Evolutionary conservation across 73 alveolate genomes (phyloP).

Genomic region (Symbiodinium natans): DNA sequence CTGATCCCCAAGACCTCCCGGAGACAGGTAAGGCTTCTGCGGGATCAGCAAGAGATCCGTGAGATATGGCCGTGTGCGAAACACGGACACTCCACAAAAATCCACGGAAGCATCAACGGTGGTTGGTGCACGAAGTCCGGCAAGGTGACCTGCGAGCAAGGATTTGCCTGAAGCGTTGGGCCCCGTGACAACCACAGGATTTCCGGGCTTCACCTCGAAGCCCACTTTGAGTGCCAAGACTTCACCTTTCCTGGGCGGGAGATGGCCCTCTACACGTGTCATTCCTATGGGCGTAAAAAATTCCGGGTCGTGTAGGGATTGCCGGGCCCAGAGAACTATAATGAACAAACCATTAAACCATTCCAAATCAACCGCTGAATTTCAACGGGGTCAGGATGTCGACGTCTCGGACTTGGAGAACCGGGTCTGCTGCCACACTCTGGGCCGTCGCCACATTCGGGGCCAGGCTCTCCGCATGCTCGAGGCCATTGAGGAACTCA

Average conservation of each 20-base stretch:
- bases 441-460: not conserved
- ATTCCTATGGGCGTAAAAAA: too few species aligned
- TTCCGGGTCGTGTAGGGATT: too few species aligned
- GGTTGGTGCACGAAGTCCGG: not conserved
- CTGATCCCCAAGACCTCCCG: conserved; percentile 17
- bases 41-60: not conserved
- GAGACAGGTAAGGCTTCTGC: not conserved
- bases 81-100: not conserved
- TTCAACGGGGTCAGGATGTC: not conserved
- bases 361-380: too few species aligned
- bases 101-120: not conserved
- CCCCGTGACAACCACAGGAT: not conserved
- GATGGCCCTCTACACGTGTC: too few species aligned
- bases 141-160: conserved; percentile 13
- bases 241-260: too few species aligned
- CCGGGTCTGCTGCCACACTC: not conserved
- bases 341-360: too few species aligned
- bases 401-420: not conserved
- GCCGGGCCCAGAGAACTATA: too few species aligned
- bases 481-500: not conserved
- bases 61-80: not conserved
- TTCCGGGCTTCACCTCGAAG: not conserved
- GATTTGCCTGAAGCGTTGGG: conserved; percentile 5
- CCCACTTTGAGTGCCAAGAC: not conserved
- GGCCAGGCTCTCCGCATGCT: not conserved